Conservation (phyloP, 805 yeast genomes). For the Hanseniaspora thailandica region DNA sequence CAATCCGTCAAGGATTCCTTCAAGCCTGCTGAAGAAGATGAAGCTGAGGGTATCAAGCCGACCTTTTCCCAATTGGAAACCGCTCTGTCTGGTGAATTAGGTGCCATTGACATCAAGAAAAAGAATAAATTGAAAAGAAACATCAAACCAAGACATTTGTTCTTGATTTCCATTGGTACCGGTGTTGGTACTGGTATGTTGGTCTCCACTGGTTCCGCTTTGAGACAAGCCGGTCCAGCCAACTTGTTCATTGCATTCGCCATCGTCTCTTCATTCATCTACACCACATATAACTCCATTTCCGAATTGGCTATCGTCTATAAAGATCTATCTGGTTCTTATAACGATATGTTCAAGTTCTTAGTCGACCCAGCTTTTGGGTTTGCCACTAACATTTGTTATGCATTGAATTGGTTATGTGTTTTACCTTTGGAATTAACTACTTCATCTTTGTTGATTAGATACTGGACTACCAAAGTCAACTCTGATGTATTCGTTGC, state of each 20-base stretch:
- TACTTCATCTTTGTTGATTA: slow-evolving; percentile 44
- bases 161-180: slow-evolving; percentile 72
- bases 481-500: slow-evolving; percentile 47
- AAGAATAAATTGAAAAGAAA: slow-evolving; percentile 26
- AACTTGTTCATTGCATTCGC: slow-evolving; percentile 45
- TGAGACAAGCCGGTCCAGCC: slow-evolving; percentile 38
- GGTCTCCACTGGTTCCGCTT: slow-evolving; percentile 45
- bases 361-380: slow-evolving; percentile 59
- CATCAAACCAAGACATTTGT: slow-evolving; percentile 38
- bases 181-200: slow-evolving; percentile 70
- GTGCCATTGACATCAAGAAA: not conserved
- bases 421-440: slow-evolving; percentile 54
- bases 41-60: slow-evolving; percentile 15
- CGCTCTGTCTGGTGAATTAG: not conserved
- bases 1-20: slow-evolving; percentile 21
- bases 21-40: slow-evolving; percentile 20
- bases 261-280: slow-evolving; percentile 46
- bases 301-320: slow-evolving; percentile 40
- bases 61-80: slow-evolving; percentile 2
- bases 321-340: slow-evolving; percentile 32
- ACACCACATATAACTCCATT: slow-evolving; percentile 48
- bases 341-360: slow-evolving; percentile 30
- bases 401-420: slow-evolving; percentile 51
- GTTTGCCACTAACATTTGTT: slow-evolving; percentile 63
- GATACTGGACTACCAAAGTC: slow-evolving; percentile 38